Conservation (phyloP, 257 asterid genomes). For the Fraxinus anomala region DNA sequence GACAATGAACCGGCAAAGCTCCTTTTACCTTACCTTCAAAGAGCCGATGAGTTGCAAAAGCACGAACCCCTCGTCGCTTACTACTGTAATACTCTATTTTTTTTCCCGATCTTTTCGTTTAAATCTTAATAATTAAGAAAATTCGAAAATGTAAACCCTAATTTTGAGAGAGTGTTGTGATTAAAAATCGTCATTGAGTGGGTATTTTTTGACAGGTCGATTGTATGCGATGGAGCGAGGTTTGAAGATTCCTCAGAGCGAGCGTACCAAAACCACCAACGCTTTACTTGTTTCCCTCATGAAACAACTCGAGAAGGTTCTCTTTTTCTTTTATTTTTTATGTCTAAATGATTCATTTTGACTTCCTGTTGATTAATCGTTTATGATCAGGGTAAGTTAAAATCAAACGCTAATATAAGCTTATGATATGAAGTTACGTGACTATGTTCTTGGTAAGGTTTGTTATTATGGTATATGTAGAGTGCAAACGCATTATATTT, state of each 20-base stretch:
- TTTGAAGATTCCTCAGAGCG: constrained; percentile 71
- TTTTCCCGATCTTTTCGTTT: constrained; percentile 8
- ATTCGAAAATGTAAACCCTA: constrained; percentile 4
- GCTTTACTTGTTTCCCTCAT: constrained; percentile 80
- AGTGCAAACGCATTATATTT: not conserved
- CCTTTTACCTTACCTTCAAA: constrained; percentile 45
- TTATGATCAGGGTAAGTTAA: not conserved
- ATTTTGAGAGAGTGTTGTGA: not conserved
- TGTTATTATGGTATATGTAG: not conserved
- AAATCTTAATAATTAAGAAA: not conserved
- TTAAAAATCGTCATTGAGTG: not conserved
- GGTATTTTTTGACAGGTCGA: constrained; percentile 57
- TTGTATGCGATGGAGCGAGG: constrained; percentile 99
- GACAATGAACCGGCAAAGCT: constrained; percentile 53
- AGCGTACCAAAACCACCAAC: constrained; percentile 82
- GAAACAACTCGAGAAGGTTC: constrained; percentile 94
- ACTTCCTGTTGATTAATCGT: not conserved
- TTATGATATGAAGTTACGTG: not conserved
- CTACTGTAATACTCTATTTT: constrained; percentile 33
- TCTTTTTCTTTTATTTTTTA: not conserved
- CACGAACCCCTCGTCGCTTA: constrained; percentile 54
- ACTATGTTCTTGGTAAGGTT: not conserved
- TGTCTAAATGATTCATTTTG: not conserved
- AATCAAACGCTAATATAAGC: not conserved
- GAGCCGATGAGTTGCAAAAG: constrained; percentile 57